Evolutionary conservation across 1,139 yeast species (phyloP).

Genomic region (Lizanozyma gosingica): DNA sequence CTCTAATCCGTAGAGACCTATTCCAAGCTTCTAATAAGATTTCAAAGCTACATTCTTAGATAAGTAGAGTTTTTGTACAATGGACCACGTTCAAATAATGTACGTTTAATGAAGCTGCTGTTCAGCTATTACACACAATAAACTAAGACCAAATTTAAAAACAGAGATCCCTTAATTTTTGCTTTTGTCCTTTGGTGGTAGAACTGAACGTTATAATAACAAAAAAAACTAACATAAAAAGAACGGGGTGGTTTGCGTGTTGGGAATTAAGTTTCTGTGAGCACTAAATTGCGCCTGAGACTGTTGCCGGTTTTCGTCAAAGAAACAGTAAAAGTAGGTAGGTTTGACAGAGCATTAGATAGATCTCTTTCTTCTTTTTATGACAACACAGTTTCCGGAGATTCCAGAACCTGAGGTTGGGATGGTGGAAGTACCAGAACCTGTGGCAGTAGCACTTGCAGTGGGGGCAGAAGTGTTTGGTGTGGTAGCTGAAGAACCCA

Average conservation of each 20-base stretch:
- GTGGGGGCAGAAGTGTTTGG: conserved; percentile 10
- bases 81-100: too few species aligned
- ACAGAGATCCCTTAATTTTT: not conserved
- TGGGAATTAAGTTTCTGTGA: not conserved
- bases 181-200: not conserved
- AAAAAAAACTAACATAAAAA: not conserved
- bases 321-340: not conserved
- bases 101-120: not conserved
- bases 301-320: not conserved
- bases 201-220: not conserved
- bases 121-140: not conserved
- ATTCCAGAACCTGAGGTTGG: conserved; percentile 6
- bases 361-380: conserved; percentile 23
- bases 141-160: not conserved
- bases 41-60: too few species aligned
- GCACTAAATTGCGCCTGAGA: not conserved
- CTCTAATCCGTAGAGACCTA: not conserved
- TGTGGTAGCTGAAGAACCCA: conserved; percentile 10
- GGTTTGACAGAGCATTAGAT: not conserved
- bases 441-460: conserved; percentile 9
- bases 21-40: not conserved
- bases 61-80: too few species aligned
- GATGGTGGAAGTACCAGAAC: conserved; percentile 9
- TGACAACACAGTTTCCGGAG: conserved; percentile 7
- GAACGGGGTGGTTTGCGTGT: not conserved